Percentiles rank a stretch among this genome's conserved stretches.
Conservation (phyloP, 2,329 filamentous ascomycete species). For the Xylariaceae sp. region DNA sequence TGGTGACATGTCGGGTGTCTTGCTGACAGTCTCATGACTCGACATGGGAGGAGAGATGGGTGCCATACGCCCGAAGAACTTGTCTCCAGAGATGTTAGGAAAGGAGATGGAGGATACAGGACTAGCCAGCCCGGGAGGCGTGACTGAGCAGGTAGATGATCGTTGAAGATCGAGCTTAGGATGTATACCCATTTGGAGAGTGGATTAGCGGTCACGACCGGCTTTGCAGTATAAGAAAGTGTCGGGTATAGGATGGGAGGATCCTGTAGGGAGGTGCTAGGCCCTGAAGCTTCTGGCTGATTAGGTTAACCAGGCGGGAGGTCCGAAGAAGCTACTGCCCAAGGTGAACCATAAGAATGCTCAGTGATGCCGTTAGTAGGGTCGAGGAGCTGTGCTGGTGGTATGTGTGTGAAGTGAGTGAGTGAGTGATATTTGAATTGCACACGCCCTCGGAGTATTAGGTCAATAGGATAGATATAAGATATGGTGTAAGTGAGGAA, state of each 20-base stretch:
- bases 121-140: constrained; percentile 48
- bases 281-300: constrained; percentile 7
- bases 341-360: constrained; percentile 23
- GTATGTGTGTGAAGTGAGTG: background rate
- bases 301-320: constrained; percentile 22
- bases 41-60: constrained; percentile 53
- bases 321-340: constrained; percentile 23
- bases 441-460: background rate
- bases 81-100: constrained; percentile 42
- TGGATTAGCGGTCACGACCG: constrained; percentile 17
- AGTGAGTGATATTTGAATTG: background rate
- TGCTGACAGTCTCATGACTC: constrained; percentile 46
- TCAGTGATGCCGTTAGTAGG: constrained; percentile 21
- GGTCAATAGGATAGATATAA: background rate
- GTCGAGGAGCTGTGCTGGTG: constrained; percentile 15
- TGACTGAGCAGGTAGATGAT: constrained; percentile 47
- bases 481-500: background rate
- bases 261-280: constrained; percentile 5
- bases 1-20: constrained; percentile 40
- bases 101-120: constrained; percentile 46
- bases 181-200: constrained; percentile 51
- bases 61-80: constrained; percentile 40
- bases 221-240: constrained; percentile 24
- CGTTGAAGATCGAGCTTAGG: constrained; percentile 46
- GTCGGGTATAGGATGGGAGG: background rate